Conservation (phyloP, 140 eudicot genomes). For the Stevia rebaudiana region DNA sequence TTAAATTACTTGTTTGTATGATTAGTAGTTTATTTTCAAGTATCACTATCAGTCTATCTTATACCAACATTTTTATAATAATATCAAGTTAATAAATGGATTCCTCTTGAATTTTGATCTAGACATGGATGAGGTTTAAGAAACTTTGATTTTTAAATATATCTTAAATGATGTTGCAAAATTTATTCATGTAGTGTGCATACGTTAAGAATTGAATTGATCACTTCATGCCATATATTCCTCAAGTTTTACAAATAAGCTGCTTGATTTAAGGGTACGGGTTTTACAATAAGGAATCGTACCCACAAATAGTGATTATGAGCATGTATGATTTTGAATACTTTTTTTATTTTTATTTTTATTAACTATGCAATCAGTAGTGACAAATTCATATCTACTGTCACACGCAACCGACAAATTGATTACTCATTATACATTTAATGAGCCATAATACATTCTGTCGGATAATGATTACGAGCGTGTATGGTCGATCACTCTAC, state of each 20-base stretch:
- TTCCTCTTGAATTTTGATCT: background rate
- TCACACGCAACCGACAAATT: background rate
- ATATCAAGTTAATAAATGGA: background rate
- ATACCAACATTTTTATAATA: background rate
- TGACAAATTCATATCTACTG: background rate
- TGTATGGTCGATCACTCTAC: background rate
- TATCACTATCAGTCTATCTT: background rate
- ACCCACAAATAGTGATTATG: background rate
- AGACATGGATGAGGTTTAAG: background rate
- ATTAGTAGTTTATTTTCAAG: background rate
- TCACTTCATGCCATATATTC: background rate
- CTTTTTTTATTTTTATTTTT: conserved; percentile 2
- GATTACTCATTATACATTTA: conserved; percentile 12
- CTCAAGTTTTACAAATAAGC: background rate
- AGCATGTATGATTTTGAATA: background rate
- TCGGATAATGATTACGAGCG: background rate
- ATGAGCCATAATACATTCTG: background rate
- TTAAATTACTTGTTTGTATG: conserved; percentile 12
- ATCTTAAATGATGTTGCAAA: conserved; percentile 8
- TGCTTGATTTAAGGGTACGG: background rate
- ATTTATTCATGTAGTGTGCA: background rate
- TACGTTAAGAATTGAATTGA: background rate
- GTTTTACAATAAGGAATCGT: background rate
- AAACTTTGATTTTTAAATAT: background rate
- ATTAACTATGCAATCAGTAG: background rate